Evolutionary conservation across 192 early-diverging fungal genomes (phyloP), one percentile per base, ranked within the genome.

Genomic region (Coemansia sp.): DNA sequence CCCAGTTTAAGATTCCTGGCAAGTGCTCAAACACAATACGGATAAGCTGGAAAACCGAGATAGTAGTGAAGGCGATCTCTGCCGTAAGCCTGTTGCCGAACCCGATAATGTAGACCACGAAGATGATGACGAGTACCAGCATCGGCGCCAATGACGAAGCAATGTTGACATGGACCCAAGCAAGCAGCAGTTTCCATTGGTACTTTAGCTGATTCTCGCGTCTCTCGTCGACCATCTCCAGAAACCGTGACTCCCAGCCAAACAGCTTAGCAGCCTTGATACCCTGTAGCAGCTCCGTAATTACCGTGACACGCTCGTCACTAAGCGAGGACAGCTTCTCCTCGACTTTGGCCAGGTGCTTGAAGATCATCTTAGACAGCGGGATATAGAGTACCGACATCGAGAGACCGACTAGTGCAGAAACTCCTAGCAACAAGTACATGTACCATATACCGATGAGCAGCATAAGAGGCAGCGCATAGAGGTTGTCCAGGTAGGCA

Each of bases 211-310:
- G 91, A 23, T 73, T 73, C 60, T 88, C 87, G 64, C 91, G 87
- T 11, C 84, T 73, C 32, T 79, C 82, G 26, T 87, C 84, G 14
- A 96, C 80, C 50, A 88, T 86, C 28, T 85, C 79, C 53, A 88
- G 63, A 65, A 97, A 94, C 62, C 85, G 84, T 19, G 82, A 62
- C 76, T 93, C 92, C 93, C 93, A 94, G 35, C 89, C 91, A 76
- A 93, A 92, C 70, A 97, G 90, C 72, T 98, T 98, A 50, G 97
- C 88, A 21, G 97, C 90, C 44, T 93, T 87, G 52, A 98, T 96
- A 30, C 93, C 95, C 75, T 93, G 87, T 30, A 96, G 74, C 28
- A 93, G 78, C 80, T 98, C 94, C 62, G 92, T 96, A 39, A 93
- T 89, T 42, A 85, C 77, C 35, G 88, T 83, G 26, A 96, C 79